Base-by-base conservation (phyloP, 306 rosid genomes). In the Vicia faba region DNA sequence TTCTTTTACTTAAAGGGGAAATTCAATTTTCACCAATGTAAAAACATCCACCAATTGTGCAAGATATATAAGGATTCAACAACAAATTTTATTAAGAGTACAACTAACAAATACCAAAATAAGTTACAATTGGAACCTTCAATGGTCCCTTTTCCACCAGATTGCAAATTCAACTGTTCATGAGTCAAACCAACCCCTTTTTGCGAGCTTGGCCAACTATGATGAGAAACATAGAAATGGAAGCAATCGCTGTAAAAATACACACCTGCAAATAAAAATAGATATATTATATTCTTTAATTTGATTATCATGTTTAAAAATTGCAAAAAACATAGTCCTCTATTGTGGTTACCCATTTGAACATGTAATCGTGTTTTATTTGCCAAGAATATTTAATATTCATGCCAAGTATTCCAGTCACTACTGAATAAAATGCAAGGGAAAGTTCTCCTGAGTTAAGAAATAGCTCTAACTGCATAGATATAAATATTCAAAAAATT, bases 381-480 rank as follows among this genome's bases (percentile, higher is more conserved):
- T 73, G 82, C 97, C 96, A 91, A 9, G 83, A n/a, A 54, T 70
- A 86, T 0, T 86, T 88, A 31, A 91, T 75, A 44, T 83, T 86
- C 96, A 91, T 74, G 50, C 96, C 96, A 57, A 91, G 78, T 74
- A 88, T 82, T 43, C 61, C 93, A 48, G 70, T 53, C 80, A 86
- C 85, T 81, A 91, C 57, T 60, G 97, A 64, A 73, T 60, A 88
- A 8, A 84, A 15, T 19, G 91, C 51, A 41, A 86, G 7, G 44
- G 81, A 83, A 68, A 88, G 74, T 36, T 86, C 83, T 66, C 77
- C 93, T 5, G 91, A 70, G 74, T 83, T 81, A 50, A 91, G 86
- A 72, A 91, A 78, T 14, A 91, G 84, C 78, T 91, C 96, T 75
- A 86, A 84, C 92, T 91, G 89, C 84, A 84, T 51, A 55, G 18